Conservation (phyloP, 2,329 filamentous ascomycete genomes). For the Alternaria postmessia region DNA sequence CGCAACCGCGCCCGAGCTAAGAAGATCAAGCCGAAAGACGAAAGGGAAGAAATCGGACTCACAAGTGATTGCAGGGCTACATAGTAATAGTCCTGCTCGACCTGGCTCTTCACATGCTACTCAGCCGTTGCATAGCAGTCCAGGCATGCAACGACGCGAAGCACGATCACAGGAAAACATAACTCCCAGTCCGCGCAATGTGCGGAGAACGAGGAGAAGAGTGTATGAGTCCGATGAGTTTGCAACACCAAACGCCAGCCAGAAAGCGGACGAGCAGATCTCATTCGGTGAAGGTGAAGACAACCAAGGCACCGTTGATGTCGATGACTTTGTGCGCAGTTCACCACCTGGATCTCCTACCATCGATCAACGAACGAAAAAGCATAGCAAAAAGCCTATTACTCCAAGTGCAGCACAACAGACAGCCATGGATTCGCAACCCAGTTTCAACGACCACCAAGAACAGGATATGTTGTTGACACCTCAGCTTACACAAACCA, state of each 20-base stretch:
- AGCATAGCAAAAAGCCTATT: constrained; percentile 28
- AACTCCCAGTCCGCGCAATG: constrained; percentile 24
- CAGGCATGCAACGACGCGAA: constrained; percentile 13
- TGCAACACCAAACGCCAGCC: constrained; percentile 14
- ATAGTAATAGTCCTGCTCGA: constrained; percentile 11
- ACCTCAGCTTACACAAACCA: constrained; percentile 50
- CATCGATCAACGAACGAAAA: constrained; percentile 20
- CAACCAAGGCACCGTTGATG: constrained; percentile 9
- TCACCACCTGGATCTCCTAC: constrained; percentile 17
- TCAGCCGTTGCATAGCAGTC: constrained; percentile 13
- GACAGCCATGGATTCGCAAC: constrained; percentile 33
- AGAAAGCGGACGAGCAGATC: neutral
- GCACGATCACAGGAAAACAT: constrained; percentile 5
- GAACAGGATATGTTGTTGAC: constrained; percentile 44
- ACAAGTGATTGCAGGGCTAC: constrained; percentile 3
- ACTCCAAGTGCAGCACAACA: constrained; percentile 43
- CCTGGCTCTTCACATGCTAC: constrained; percentile 7
- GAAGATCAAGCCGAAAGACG: constrained; percentile 1
- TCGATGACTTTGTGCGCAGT: constrained; percentile 15
- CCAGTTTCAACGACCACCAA: constrained; percentile 16
- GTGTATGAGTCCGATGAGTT: constrained; percentile 11
- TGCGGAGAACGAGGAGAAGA: constrained; percentile 22
- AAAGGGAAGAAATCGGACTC: constrained; percentile 5
- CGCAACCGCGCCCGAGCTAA: constrained; percentile 13
- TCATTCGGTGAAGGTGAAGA: constrained; percentile 18